Percentiles rank a stretch among this genome's conserved stretches.
phyloP scores from a whole-genome alignment of 306 rosid species.

The Trifolium pratense region DNA sequence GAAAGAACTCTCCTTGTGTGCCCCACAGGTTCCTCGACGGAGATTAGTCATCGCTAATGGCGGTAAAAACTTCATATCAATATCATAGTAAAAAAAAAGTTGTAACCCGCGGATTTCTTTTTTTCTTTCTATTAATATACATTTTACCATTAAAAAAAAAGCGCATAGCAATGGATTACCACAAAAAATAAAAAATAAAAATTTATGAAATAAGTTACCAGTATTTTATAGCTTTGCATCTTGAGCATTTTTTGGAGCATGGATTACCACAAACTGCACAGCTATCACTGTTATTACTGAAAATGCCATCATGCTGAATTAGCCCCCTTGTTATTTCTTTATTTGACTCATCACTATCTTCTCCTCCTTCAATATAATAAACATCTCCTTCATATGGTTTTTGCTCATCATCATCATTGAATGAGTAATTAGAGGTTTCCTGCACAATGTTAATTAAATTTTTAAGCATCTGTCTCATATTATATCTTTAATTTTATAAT shows the following conservation, averaged over 20 bases:
- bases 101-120: too few species aligned
- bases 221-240: conserved; percentile 43
- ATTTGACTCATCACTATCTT: neutral
- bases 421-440: conserved; percentile 22
- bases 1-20: too few species aligned
- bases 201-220: conserved; percentile 30
- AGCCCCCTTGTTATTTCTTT: conserved; percentile 8
- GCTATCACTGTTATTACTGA: neutral
- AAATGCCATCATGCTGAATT: neutral
- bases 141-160: too few species aligned
- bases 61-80: too few species aligned
- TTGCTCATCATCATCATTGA: conserved; percentile 17
- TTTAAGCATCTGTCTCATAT: neutral
- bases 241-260: conserved; percentile 42
- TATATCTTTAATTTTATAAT: neutral
- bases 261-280: conserved; percentile 47
- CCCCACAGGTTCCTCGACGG: too few species aligned
- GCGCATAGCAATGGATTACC: too few species aligned
- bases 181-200: too few species aligned
- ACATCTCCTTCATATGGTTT: conserved; percentile 7
- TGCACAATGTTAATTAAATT: neutral
- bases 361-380: conserved; percentile 21
- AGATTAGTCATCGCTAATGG: too few species aligned
- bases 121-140: too few species aligned
- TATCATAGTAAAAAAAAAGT: too few species aligned